A percentile compares a stretch with the other conserved stretches of the same genome.
Conservation (phyloP, 352 stramenopile genomes). For the Phytophthora meadii region DNA sequence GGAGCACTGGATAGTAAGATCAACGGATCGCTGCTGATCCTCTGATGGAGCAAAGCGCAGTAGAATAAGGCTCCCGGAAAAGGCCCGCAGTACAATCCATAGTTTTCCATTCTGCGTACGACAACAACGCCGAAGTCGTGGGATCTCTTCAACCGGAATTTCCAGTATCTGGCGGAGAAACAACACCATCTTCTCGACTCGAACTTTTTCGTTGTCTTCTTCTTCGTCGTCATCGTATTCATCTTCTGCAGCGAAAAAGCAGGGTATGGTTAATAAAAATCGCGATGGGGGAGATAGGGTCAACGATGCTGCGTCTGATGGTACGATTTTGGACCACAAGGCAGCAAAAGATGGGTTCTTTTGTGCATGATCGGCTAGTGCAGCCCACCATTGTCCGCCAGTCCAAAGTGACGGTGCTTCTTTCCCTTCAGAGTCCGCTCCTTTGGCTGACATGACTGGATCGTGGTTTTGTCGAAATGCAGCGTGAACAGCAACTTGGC, state of each 20-base stretch:
- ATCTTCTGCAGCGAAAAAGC: constrained; percentile 20
- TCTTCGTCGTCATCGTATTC: constrained; percentile 26
- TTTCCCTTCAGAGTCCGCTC: constrained; percentile 9
- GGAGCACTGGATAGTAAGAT: constrained; percentile 62
- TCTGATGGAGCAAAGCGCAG: constrained; percentile 41
- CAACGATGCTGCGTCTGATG: constrained; percentile 9
- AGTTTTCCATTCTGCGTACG: constrained; percentile 54
- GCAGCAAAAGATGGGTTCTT: constrained; percentile 37
- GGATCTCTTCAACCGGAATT: constrained; percentile 24
- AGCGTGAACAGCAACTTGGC: constrained; percentile 43
- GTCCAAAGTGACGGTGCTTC: constrained; percentile 26
- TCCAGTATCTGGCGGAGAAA: constrained; percentile 42
- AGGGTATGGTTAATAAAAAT: constrained; percentile 41
- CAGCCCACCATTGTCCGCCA: constrained; percentile 51
- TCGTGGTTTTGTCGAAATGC: constrained; percentile 52
- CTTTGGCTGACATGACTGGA: constrained; percentile 21
- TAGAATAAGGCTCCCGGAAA: constrained; percentile 56
- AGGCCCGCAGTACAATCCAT: constrained; percentile 54
- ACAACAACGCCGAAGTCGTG: constrained; percentile 41
- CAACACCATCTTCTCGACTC: constrained; percentile 39
- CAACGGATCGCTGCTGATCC: constrained; percentile 38
- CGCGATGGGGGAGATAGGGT: constrained; percentile 37
- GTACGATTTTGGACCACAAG: constrained; percentile 41
- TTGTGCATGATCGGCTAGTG: constrained; percentile 40
- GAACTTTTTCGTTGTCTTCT: constrained; percentile 34